Base-by-base conservation (phyloP, 208 protist species). In the Wallacemonas sp. region DNA sequence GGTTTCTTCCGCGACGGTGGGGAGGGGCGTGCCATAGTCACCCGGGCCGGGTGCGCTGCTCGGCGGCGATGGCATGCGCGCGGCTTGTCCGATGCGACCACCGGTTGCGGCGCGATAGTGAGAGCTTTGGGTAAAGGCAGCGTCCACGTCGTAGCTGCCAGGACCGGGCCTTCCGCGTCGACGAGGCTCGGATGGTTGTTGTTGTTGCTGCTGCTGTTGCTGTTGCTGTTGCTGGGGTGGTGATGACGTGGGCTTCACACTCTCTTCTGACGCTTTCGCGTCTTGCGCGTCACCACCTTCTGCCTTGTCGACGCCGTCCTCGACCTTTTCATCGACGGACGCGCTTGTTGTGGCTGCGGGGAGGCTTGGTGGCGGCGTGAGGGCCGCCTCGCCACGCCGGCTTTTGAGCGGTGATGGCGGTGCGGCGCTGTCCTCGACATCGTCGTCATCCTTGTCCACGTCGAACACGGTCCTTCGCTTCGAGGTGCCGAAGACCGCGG, bases 61-160 rank as follows among this genome's bases (percentile, higher is more conserved):
- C 26, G n/a, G 42, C 36, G 69, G 38, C 1, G 67, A 59, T 2
- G 75, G 59, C 69, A 80, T 76, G 18, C 75, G 68, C 11, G 70
- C 33, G 12, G 68, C 70, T 22, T 70, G 67, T 11, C 68, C n/a
- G 23, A 80, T 71, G 36, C 65, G 64, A 0, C 57, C 22, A 3
- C 70, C 75, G 8, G 41, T 7, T 22, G 57, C 25, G 23, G 48
- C 55, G 31, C 48, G 45, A 29, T 62, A 62, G 2, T 25, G n/a
- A 25, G 79, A 80, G 59, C 61, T 72, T 23, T 31, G 50, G 20
- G 70, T 62, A 62, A 76, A 86, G 36, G 79, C 75, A 18, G 63
- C 63, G 25, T 72, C 57, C n/a, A 84, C 67, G 29, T 89, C 72
- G 67, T 89, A 92, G 28, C 79, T 75, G 20, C 86, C 86, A 11